These are phyloP conservation scores for Chlorophyllum brunneum DNA, from an alignment of 768 basidiomycete genomes.

Conservation along the genomic window DNA sequence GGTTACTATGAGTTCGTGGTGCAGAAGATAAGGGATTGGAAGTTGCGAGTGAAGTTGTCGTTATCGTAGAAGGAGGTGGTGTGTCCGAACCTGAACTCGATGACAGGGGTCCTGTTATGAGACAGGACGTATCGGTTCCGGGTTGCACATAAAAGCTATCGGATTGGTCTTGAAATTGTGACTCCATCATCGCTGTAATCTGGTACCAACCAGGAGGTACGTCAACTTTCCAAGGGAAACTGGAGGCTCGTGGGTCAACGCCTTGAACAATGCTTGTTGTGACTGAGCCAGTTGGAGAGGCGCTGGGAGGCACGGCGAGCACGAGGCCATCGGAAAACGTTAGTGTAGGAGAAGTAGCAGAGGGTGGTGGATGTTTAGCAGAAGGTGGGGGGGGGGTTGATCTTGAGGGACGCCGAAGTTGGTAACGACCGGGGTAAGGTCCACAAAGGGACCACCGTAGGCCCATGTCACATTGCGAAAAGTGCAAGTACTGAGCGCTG, in stretches of 20 bases:
- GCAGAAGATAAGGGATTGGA: no score
- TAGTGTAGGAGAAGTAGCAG: background rate
- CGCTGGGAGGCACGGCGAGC: constrained; percentile 8
- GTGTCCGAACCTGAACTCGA: no score
- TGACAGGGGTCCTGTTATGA: constrained; percentile 17
- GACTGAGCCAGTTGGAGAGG: constrained; percentile 11
- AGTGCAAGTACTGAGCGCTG: constrained; percentile 6
- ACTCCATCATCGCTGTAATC: constrained; percentile 26
- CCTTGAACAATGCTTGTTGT: constrained; percentile 21
- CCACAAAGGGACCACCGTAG: constrained; percentile 6
- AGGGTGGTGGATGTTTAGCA: no score
- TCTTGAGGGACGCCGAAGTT: constrained; percentile 23
- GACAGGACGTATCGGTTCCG: constrained; percentile 31
- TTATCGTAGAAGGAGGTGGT: no score
- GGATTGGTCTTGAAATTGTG: constrained; percentile 20
- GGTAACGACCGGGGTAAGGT: constrained; percentile 8
- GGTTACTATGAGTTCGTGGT: no score
- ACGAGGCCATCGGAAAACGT: background rate
- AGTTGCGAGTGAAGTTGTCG: no score
- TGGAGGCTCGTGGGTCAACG: constrained; percentile 23
- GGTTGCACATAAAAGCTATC: constrained; percentile 27
- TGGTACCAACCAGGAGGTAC: constrained; percentile 48
- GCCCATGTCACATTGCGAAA: constrained; percentile 7
- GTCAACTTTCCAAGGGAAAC: constrained; percentile 37
- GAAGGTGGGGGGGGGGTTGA: constrained; percentile 10